Evolutionary conservation across 169 alveolate genomes (phyloP).

Genomic region (Besnoitia besnoiti): DNA sequence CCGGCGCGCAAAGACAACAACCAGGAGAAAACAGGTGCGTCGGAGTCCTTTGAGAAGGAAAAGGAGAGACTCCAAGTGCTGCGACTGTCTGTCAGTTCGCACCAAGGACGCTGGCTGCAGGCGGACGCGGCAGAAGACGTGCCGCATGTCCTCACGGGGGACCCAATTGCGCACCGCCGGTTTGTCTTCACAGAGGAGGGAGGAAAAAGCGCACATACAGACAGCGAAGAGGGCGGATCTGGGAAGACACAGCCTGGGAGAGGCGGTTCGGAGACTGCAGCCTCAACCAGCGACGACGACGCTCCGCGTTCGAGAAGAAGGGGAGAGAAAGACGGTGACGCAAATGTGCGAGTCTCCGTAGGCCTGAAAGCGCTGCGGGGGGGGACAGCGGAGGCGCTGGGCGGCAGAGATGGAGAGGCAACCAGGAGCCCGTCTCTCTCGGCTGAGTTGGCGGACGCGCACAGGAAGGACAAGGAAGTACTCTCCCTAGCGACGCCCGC

Average conservation of each 20-base stretch:
- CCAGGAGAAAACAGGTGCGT: neutral
- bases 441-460: neutral
- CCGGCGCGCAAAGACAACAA: neutral
- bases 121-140: constrained; percentile 43
- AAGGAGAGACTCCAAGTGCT: constrained; percentile 5
- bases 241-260: neutral
- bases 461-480: neutral
- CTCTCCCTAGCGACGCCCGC: too few relatives aligned
- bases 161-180: constrained; percentile 12
- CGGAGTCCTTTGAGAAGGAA: neutral
- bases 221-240: neutral
- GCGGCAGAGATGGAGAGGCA: neutral
- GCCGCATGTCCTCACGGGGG: constrained; percentile 33
- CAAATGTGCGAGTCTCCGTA: neutral
- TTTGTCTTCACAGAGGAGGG: neutral
- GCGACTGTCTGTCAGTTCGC: constrained; percentile 34
- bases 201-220: neutral
- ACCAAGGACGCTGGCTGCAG: constrained; percentile 35
- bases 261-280: too few relatives aligned
- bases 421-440: neutral
- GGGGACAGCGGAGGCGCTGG: neutral
- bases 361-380: neutral
- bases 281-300: neutral
- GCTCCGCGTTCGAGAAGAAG: neutral
- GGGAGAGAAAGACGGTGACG: neutral